These are phyloP conservation scores for Aegilops bicornis DNA, from an alignment of 176 grass and related monocot genomes.

Conservation along the genomic window DNA sequence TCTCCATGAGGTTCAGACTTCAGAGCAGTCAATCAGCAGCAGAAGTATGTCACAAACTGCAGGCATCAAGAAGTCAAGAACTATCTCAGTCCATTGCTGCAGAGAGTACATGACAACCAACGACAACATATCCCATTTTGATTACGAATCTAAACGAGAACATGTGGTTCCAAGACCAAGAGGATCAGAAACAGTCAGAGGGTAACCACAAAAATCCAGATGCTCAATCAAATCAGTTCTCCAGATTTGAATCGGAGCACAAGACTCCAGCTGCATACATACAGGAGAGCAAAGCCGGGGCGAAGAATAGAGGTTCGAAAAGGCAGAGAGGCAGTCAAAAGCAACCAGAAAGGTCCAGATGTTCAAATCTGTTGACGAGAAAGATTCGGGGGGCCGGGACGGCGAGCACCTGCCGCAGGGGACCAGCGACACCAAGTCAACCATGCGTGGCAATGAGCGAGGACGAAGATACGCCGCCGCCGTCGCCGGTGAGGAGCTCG, in stretches of 20 bases:
- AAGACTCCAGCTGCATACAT: too few species aligned
- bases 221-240: background rate
- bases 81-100: too few species aligned
- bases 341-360: background rate
- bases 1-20: constrained; percentile 49
- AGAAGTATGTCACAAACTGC: constrained; percentile 1
- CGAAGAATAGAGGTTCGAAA: background rate
- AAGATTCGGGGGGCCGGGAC: constrained; percentile 19
- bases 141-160: too few species aligned
- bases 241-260: background rate
- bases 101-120: too few species aligned
- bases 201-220: background rate
- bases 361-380: background rate
- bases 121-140: too few species aligned
- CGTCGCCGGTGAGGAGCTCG: background rate
- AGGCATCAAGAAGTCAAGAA: constrained; percentile 1
- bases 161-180: background rate
- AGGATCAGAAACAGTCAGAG: background rate
- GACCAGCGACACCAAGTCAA: background rate
- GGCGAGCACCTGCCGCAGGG: background rate
- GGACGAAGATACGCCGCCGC: background rate
- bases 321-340: background rate
- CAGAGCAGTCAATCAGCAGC: background rate
- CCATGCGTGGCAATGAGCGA: constrained; percentile 22
- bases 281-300: background rate